Evolutionary conservation across 2,329 filamentous ascomycete species (phyloP).

Genomic region (Leptographium procerum): DNA sequence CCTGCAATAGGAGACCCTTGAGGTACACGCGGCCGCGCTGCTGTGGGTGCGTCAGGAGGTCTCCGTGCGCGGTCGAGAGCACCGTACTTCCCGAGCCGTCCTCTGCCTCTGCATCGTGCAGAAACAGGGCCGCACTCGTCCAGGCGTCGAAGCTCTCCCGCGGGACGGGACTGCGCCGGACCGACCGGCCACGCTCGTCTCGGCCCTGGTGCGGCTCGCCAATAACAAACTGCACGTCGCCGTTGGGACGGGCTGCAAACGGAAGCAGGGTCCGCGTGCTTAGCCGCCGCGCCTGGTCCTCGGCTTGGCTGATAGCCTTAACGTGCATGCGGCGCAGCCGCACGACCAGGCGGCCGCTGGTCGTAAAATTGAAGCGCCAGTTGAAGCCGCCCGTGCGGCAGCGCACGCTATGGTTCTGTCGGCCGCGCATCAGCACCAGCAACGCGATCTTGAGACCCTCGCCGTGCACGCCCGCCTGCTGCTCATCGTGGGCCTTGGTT

Average conservation of each 20-base stretch:
- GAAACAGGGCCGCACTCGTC: constrained; percentile 14
- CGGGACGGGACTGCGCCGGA: background rate
- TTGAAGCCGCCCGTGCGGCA: constrained; percentile 16
- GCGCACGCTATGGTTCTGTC: constrained; percentile 17
- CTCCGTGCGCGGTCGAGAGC: constrained; percentile 6
- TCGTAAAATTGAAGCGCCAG: constrained; percentile 22
- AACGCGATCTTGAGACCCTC: constrained; percentile 21
- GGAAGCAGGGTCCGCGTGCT: background rate
- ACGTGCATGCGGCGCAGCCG: constrained; percentile 2
- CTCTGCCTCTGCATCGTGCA: too few species aligned
- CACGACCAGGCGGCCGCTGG: background rate
- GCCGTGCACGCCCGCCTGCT: constrained; percentile 19
- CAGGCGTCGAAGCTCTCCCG: constrained; percentile 10
- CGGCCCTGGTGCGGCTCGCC: constrained; percentile 9
- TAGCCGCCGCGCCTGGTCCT: background rate
- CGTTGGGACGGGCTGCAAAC: background rate
- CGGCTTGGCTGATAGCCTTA: background rate
- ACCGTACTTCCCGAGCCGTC: background rate
- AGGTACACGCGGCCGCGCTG: constrained; percentile 16
- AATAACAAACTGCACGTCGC: constrained; percentile 15
- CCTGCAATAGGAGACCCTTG: constrained; percentile 14
- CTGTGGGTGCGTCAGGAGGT: constrained; percentile 11
- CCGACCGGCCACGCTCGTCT: constrained; percentile 6
- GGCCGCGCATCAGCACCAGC: constrained; percentile 18
- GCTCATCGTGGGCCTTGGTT: constrained; percentile 15